A percentile compares a stretch with the other conserved stretches of the same genome.
These are phyloP conservation scores for Yamadazyma buinensis DNA, from an alignment of 1,139 yeast genomes.

Conservation along the genomic window DNA sequence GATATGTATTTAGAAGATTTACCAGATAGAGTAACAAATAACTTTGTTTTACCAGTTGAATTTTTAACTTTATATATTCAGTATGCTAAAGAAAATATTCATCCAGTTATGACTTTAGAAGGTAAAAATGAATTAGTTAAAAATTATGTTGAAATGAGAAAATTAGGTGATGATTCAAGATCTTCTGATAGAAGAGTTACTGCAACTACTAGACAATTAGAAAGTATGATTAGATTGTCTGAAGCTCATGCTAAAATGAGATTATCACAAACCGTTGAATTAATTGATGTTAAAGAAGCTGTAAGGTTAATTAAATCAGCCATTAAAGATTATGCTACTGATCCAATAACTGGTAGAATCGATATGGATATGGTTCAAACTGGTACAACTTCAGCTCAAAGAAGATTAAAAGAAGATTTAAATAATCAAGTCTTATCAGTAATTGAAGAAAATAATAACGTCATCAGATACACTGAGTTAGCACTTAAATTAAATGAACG, in stretches of 20 bases:
- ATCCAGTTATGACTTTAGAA: constrained; percentile 72
- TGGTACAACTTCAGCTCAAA: constrained; percentile 87
- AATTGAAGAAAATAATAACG: constrained; percentile 38
- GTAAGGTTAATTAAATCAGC: constrained; percentile 91
- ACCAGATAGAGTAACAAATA: constrained; percentile 66
- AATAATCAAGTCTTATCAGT: constrained; percentile 54
- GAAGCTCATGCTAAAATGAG: constrained; percentile 99
- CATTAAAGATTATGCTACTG: constrained; percentile 96
- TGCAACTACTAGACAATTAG: constrained; percentile 96
- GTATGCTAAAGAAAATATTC: constrained; percentile 79
- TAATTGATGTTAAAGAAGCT: constrained; percentile 89
- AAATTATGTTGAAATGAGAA: constrained; percentile 90
- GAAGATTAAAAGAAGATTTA: constrained; percentile 74
- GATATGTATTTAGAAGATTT: constrained; percentile 87
- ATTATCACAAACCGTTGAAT: constrained; percentile 63
- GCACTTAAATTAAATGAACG: constrained; percentile 64
- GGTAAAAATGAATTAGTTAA: constrained; percentile 88
- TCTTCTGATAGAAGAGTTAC: constrained; percentile 88
- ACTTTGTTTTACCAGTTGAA: constrained; percentile 78
- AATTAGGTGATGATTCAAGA: constrained; percentile 87
- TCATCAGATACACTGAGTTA: constrained; percentile 61
- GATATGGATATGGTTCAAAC: constrained; percentile 98
- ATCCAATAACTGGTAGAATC: constrained; percentile 92
- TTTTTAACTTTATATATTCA: constrained; percentile 84
- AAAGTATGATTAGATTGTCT: constrained; percentile 86